Evolutionary conservation across 177 flowering plant genomes (phyloP).

Genomic region (Vitis hybrid): DNA sequence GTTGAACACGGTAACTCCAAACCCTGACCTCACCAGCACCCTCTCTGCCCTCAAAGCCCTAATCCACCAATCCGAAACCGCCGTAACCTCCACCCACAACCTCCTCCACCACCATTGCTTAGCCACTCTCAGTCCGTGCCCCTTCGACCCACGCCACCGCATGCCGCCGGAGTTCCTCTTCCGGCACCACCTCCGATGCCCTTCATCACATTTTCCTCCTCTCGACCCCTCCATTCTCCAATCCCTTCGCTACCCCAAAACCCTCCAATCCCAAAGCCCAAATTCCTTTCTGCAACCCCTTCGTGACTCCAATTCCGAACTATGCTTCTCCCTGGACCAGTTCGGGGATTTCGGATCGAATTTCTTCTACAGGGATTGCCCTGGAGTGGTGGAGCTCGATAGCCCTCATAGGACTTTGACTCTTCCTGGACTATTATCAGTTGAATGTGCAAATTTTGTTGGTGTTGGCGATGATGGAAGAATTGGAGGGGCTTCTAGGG

Average conservation of each 20-base stretch:
- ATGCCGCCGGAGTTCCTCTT: constrained; percentile 66
- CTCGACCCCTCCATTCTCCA: constrained; percentile 21
- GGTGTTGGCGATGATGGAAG: constrained; percentile 10
- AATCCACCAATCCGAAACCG: constrained; percentile 33
- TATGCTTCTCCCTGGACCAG: constrained; percentile 57
- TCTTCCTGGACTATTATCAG: constrained; percentile 54
- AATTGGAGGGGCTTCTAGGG: constrained; percentile 4
- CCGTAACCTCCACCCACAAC: constrained; percentile 38
- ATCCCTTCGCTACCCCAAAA: constrained; percentile 50
- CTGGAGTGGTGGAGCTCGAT: constrained; percentile 57
- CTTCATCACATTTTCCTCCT: constrained; percentile 31
- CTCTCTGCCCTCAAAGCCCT: constrained; percentile 44
- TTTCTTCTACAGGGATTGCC: constrained; percentile 75
- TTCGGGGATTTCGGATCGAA: constrained; percentile 36
- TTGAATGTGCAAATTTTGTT: constrained; percentile 53
- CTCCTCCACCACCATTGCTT: constrained; percentile 15
- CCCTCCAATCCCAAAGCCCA: constrained; percentile 29
- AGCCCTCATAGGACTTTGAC: constrained; percentile 34
- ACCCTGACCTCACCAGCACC: constrained; percentile 34
- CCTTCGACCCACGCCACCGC: constrained; percentile 55
- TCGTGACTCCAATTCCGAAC: constrained; percentile 26
- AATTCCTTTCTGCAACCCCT: constrained; percentile 16
- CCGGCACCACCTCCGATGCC: constrained; percentile 63
- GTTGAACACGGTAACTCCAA: constrained; percentile 5
- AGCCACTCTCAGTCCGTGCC: constrained; percentile 42